These are phyloP conservation scores for Sonneratia caseolaris DNA, from an alignment of 345 rosid genomes.

Conservation along the genomic window DNA sequence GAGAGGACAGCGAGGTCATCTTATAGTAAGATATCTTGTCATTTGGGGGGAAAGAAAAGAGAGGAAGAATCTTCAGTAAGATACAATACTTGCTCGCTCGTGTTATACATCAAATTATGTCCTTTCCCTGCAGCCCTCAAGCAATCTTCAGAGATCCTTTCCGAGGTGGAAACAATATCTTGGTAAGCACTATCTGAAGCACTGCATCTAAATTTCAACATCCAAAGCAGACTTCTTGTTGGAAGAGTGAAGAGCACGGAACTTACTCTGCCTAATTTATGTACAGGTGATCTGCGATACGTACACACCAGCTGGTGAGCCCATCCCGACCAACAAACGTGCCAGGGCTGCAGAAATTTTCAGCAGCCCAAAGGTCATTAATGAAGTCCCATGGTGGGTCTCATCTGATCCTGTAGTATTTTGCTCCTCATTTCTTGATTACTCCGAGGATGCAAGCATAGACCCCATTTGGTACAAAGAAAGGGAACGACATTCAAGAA, in stretches of 20 bases:
- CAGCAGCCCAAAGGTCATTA: slow-evolving; percentile 50
- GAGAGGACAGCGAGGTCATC: slow-evolving; percentile 97
- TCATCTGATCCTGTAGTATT: background rate
- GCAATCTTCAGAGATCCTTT: slow-evolving; percentile 94
- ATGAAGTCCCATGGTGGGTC: slow-evolving; percentile 72
- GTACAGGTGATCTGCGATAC: slow-evolving; percentile 77
- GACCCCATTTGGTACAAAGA: no score
- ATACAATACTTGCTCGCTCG: background rate
- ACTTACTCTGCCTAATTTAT: slow-evolving; percentile 5
- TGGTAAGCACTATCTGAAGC: slow-evolving; percentile 39
- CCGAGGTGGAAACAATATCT: slow-evolving; percentile 92
- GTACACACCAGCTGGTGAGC: slow-evolving; percentile 93
- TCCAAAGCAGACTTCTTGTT: slow-evolving; percentile 1
- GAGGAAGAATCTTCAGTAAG: background rate
- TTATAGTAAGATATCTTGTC: slow-evolving; percentile 56
- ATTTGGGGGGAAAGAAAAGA: no score
- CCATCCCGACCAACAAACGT: slow-evolving; percentile 97
- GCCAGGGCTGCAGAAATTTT: slow-evolving; percentile 77
- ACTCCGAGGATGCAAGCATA: background rate
- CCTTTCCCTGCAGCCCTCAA: slow-evolving; percentile 58
- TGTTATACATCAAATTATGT: background rate
- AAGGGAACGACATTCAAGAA: no score
- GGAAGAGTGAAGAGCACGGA: background rate
- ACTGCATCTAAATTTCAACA: background rate
- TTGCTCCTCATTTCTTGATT: background rate